phyloP scores from a whole-genome alignment of 345 rosid genomes.

The Excoecaria cochinchinensis region DNA sequence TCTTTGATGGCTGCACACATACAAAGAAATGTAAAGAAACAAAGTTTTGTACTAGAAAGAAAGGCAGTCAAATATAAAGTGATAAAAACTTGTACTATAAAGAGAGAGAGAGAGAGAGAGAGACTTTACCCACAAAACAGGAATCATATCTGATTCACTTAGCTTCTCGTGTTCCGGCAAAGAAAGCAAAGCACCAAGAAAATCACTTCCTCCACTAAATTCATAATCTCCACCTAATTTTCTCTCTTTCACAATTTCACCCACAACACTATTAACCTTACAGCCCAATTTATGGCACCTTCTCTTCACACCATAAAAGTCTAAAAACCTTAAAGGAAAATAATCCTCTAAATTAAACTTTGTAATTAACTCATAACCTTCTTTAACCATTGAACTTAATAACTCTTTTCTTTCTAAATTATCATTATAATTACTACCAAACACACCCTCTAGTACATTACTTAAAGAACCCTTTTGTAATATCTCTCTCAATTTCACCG shows the following conservation, averaged over 20 bases:
- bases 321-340: constrained; percentile 50
- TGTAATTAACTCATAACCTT: constrained; percentile 52
- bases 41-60: background rate
- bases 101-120: background rate
- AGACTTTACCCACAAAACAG: constrained; percentile 59
- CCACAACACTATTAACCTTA: constrained; percentile 42
- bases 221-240: constrained; percentile 8
- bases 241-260: constrained; percentile 42
- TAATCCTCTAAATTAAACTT: constrained; percentile 56
- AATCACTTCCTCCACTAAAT: constrained; percentile 31
- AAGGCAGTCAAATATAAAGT: background rate
- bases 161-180: constrained; percentile 55
- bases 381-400: constrained; percentile 44
- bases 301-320: constrained; percentile 57
- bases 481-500: constrained; percentile 38
- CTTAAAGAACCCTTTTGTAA: constrained; percentile 46
- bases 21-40: no score
- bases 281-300: constrained; percentile 45
- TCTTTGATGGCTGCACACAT: no score
- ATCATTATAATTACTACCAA: constrained; percentile 32
- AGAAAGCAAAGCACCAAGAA: constrained; percentile 50
- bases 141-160: constrained; percentile 46
- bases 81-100: background rate
- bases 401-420: constrained; percentile 23
- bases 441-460: constrained; percentile 51